Conservation (phyloP, 768 basidiomycete genomes). For the Mycena capillaripes region DNA sequence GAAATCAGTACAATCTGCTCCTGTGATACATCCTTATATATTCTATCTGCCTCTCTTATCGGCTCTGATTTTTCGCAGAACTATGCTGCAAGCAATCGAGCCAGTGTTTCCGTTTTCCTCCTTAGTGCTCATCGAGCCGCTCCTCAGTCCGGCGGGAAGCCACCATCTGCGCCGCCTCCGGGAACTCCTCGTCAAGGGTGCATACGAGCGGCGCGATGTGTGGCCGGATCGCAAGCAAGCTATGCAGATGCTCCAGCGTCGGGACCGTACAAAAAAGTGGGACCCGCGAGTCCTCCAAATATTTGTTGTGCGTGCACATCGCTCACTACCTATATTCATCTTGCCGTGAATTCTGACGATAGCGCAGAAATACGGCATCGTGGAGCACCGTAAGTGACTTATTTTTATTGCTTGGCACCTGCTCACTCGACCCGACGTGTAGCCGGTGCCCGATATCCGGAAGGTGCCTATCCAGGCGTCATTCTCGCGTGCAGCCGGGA, state of each 20-base stretch:
- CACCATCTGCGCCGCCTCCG: constrained; percentile 59
- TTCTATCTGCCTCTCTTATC: not conserved
- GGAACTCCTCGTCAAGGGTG: constrained; percentile 57
- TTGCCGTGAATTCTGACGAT: not conserved
- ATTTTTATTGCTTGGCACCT: constrained; percentile 5
- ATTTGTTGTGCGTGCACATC: constrained; percentile 63
- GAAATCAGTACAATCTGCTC: no score
- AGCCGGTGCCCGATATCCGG: constrained; percentile 33
- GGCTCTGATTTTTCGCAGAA: constrained; percentile 48
- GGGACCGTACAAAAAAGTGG: constrained; percentile 60
- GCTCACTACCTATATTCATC: not conserved
- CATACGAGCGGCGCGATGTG: constrained; percentile 63
- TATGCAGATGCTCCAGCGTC: constrained; percentile 48
- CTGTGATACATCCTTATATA: no score
- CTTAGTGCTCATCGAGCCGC: constrained; percentile 74
- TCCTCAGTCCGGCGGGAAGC: constrained; percentile 67
- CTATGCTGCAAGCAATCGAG: constrained; percentile 64
- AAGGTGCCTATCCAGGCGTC: constrained; percentile 55
- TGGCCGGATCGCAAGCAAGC: constrained; percentile 67
- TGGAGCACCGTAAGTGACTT: constrained; percentile 49
- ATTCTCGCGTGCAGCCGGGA: constrained; percentile 71
- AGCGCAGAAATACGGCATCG: constrained; percentile 62
- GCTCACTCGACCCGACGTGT: not conserved
- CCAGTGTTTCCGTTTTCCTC: constrained; percentile 62
- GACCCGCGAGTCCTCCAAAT: constrained; percentile 64